These are phyloP conservation scores for Ehretia macrophylla DNA, from an alignment of 257 asterid genomes.

Conservation along the genomic window DNA sequence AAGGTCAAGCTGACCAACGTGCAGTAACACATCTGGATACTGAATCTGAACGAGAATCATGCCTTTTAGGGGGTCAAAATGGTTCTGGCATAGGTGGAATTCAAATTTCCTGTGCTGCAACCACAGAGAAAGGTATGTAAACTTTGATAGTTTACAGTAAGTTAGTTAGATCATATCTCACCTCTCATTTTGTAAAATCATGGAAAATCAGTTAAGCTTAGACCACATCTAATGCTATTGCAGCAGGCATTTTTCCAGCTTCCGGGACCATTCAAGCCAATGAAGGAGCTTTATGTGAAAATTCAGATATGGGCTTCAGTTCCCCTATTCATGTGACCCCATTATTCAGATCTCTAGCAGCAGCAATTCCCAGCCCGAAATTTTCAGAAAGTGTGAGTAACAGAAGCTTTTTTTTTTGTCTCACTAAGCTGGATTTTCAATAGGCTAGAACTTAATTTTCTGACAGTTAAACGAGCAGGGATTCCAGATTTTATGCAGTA, in stretches of 20 bases:
- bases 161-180: constrained; percentile 4
- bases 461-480: not conserved
- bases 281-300: constrained; percentile 37
- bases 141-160: constrained; percentile 3
- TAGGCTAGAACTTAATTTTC: not conserved
- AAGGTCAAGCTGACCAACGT: constrained; percentile 40
- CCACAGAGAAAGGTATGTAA: constrained; percentile 39
- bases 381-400: constrained; percentile 96
- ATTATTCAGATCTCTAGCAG: constrained; percentile 86
- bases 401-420: constrained; percentile 8
- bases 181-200: not conserved
- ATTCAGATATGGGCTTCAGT: constrained; percentile 46
- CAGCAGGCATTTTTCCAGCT: constrained; percentile 34
- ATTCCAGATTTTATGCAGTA: not conserved
- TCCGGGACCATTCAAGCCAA: constrained; percentile 27
- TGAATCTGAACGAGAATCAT: constrained; percentile 37
- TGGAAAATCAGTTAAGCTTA: not conserved
- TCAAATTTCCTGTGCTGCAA: constrained; percentile 30
- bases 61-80: constrained; percentile 34
- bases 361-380: constrained; percentile 88
- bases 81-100: constrained; percentile 36
- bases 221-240: constrained; percentile 1
- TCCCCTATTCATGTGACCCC: constrained; percentile 93
- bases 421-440: not conserved
- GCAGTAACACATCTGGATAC: constrained; percentile 32